These are phyloP conservation scores for Amyloporia xantha DNA, from an alignment of 768 basidiomycete genomes.

Conservation along the genomic window DNA sequence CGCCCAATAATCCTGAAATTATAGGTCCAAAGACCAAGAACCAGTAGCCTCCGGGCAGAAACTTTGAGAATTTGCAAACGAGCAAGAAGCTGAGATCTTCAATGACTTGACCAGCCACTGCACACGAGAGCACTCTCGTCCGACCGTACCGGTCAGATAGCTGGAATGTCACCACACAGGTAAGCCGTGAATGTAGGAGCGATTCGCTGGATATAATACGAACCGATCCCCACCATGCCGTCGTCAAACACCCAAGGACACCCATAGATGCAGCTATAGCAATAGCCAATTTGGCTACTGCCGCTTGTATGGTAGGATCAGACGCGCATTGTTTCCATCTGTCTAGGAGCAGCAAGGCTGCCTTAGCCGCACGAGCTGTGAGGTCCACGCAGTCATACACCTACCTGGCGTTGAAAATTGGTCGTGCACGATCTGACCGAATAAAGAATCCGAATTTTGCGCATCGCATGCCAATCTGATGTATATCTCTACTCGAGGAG, in stretches of 20 bases:
- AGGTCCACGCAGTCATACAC: not conserved
- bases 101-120: conserved; percentile 51
- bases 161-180: conserved; percentile 25
- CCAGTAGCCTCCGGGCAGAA: conserved; percentile 78
- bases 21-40: conserved; percentile 61
- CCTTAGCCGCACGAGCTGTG: not conserved
- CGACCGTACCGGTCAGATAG: conserved; percentile 78
- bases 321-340: conserved; percentile 40
- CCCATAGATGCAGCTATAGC: conserved; percentile 61
- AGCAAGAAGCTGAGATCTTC: conserved; percentile 62
- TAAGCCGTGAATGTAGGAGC: not conserved
- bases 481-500: conserved; percentile 69
- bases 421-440: not conserved
- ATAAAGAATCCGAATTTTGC: conserved; percentile 42
- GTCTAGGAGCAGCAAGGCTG: not conserved
- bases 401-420: not conserved
- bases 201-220: too few relatives aligned
- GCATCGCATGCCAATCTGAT: conserved; percentile 67
- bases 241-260: conserved; percentile 68
- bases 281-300: conserved; percentile 57
- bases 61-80: conserved; percentile 50
- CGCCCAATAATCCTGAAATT: conserved; percentile 67
- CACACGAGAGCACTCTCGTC: conserved; percentile 53
- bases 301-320: conserved; percentile 71
- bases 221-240: conserved; percentile 83